These are phyloP conservation scores for Lactuca sativa DNA, from an alignment of 129 eudicot species.

Conservation along the genomic window DNA sequence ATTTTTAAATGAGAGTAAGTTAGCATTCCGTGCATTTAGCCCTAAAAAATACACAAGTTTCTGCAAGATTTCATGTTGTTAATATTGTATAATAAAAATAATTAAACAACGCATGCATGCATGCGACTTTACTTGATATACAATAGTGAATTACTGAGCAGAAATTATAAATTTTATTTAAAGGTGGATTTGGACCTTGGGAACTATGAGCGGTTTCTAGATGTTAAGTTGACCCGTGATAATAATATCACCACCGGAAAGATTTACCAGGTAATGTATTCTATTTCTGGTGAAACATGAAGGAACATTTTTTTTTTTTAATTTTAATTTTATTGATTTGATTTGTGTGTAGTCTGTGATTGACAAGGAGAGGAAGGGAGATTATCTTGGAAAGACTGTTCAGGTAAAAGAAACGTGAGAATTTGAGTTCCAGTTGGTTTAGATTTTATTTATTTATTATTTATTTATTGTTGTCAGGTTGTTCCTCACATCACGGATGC, in stretches of 20 bases:
- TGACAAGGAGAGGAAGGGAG: slow-evolving; percentile 94
- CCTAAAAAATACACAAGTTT: too few relatives aligned
- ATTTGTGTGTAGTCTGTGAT: slow-evolving; percentile 61
- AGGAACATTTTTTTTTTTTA: neutral
- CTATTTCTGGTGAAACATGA: neutral
- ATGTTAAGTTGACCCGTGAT: slow-evolving; percentile 81
- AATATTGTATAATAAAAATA: too few relatives aligned
- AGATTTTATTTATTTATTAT: too few relatives aligned
- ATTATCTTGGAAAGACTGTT: slow-evolving; percentile 92
- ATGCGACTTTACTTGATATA: too few relatives aligned
- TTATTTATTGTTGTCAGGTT: slow-evolving; percentile 10
- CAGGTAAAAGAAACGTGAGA: slow-evolving; percentile 25
- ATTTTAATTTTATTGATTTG: slow-evolving; percentile 21
- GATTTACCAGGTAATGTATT: slow-evolving; percentile 66
- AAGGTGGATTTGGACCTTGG: slow-evolving; percentile 99
- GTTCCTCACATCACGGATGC: slow-evolving; percentile 44
- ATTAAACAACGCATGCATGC: too few relatives aligned
- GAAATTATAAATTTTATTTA: slow-evolving; percentile 16
- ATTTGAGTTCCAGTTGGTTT: neutral
- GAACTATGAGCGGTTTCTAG: too few relatives aligned
- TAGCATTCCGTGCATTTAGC: too few relatives aligned
- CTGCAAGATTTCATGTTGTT: too few relatives aligned
- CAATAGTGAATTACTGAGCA: too few relatives aligned
- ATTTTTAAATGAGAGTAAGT: too few relatives aligned
- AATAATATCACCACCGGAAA: slow-evolving; percentile 96